Percentiles rank a stretch among this genome's conserved stretches.
Evolutionary conservation across 1,284 basidiomycete genomes (phyloP).

Genomic region (Ceratobasidium sp.): DNA sequence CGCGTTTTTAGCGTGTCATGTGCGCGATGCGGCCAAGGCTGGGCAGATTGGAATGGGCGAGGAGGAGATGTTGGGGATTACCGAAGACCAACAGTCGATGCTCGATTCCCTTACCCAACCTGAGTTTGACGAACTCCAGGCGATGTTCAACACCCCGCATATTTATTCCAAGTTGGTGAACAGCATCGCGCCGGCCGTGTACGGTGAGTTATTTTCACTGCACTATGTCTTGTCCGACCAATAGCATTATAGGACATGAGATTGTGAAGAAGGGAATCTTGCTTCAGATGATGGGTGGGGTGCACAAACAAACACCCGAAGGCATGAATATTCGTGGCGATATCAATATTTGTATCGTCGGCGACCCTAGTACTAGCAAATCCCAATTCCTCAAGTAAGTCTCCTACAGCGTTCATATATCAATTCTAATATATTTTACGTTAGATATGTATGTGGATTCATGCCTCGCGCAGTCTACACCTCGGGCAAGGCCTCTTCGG

Average conservation of each 20-base stretch:
- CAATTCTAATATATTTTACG: neutral
- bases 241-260: constrained; percentile 70
- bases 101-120: constrained; percentile 88
- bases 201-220: constrained; percentile 56
- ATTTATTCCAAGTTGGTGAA: constrained; percentile 94
- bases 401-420: constrained; percentile 15
- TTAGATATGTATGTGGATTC: constrained; percentile 97
- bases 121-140: constrained; percentile 92
- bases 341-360: constrained; percentile 98
- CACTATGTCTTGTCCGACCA: neutral
- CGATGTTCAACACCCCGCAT: constrained; percentile 91
- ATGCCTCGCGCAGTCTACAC: constrained; percentile 98
- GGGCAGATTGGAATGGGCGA: constrained; percentile 59
- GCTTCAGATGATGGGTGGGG: constrained; percentile 99
- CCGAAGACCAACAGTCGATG: constrained; percentile 75
- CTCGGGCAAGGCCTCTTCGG: constrained; percentile 97
- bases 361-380: constrained; percentile 96
- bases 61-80: constrained; percentile 26
- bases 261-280: constrained; percentile 98
- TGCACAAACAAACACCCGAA: constrained; percentile 95
- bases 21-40: constrained; percentile 77
- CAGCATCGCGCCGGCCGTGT: constrained; percentile 97
- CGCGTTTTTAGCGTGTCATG: constrained; percentile 98
- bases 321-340: constrained; percentile 98
- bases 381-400: constrained; percentile 97